phyloP scores from a whole-genome alignment of 768 basidiomycete genomes.

The Boletus huronensis region DNA sequence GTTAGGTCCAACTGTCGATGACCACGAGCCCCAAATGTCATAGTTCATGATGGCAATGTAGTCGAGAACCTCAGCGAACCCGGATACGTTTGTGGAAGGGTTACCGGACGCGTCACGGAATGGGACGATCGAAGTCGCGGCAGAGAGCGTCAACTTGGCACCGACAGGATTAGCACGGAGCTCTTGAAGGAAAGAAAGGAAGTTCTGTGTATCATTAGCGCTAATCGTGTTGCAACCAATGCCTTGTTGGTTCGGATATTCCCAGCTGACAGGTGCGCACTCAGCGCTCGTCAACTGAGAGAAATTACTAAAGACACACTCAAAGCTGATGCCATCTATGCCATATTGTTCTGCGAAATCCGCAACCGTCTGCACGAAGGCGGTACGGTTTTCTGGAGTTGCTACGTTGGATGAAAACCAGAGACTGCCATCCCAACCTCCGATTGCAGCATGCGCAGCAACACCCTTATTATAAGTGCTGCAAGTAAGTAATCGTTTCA shows the following conservation, averaged over 20 bases:
- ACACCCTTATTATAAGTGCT: constrained; percentile 41
- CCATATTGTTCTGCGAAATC: constrained; percentile 46
- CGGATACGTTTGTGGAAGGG: constrained; percentile 68
- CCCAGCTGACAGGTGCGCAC: constrained; percentile 60
- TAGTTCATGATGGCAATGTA: constrained; percentile 66
- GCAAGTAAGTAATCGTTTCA: not conserved
- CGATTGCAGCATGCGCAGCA: constrained; percentile 55
- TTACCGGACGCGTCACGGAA: constrained; percentile 57
- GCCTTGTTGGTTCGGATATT: constrained; percentile 70
- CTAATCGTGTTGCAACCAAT: constrained; percentile 65
- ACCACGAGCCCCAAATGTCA: constrained; percentile 55
- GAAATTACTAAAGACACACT: constrained; percentile 15
- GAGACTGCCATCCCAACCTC: constrained; percentile 65
- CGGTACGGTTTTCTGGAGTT: constrained; percentile 52
- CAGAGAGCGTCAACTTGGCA: constrained; percentile 59
- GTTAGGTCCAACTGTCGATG: constrained; percentile 65
- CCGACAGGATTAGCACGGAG: constrained; percentile 55
- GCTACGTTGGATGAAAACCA: constrained; percentile 64
- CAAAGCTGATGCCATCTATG: constrained; percentile 51
- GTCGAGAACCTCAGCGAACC: constrained; percentile 66
- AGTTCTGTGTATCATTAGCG: constrained; percentile 66
- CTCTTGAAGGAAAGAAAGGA: constrained; percentile 68
- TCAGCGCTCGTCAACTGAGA: not conserved
- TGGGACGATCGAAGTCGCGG: constrained; percentile 62
- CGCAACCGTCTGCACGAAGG: constrained; percentile 59